These are phyloP conservation scores for Cocos nucifera DNA, from an alignment of 176 grass and related monocot genomes.

Conservation along the genomic window DNA sequence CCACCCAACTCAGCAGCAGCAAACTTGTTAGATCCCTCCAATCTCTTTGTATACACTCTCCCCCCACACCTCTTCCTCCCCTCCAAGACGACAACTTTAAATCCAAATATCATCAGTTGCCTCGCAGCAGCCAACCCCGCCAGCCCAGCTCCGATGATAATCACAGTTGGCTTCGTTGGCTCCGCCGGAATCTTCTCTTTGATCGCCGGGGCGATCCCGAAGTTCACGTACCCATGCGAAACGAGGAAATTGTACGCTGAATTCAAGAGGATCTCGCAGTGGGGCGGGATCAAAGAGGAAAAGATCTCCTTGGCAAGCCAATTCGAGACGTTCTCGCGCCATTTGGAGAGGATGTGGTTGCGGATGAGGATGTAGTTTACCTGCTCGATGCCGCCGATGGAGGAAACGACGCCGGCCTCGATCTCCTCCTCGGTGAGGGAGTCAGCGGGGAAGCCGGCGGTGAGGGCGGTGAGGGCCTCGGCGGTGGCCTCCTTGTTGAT, in stretches of 20 bases:
- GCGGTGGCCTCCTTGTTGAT: slow-evolving; percentile 89
- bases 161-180: slow-evolving; percentile 52
- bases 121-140: slow-evolving; percentile 73
- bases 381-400: slow-evolving; percentile 93
- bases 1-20: slow-evolving; percentile 87
- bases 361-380: slow-evolving; percentile 98
- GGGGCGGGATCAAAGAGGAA: slow-evolving; percentile 53
- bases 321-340: slow-evolving; percentile 67
- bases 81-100: slow-evolving; percentile 78
- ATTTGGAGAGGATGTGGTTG: slow-evolving; percentile 74
- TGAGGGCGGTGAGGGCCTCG: slow-evolving; percentile 85
- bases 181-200: slow-evolving; percentile 72
- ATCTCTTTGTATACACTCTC: slow-evolving; percentile 89
- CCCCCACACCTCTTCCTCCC: slow-evolving; percentile 83
- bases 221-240: slow-evolving; percentile 81
- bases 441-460: slow-evolving; percentile 77
- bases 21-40: slow-evolving; percentile 63
- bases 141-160: slow-evolving; percentile 67
- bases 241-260: slow-evolving; percentile 82
- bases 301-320: slow-evolving; percentile 80
- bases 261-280: slow-evolving; percentile 65
- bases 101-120: slow-evolving; percentile 64
- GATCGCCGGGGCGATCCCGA: slow-evolving; percentile 67
- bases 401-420: slow-evolving; percentile 81
- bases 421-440: slow-evolving; percentile 99